Conservation (phyloP, 768 basidiomycete genomes). For the Cystofilobasidium capitatum region DNA sequence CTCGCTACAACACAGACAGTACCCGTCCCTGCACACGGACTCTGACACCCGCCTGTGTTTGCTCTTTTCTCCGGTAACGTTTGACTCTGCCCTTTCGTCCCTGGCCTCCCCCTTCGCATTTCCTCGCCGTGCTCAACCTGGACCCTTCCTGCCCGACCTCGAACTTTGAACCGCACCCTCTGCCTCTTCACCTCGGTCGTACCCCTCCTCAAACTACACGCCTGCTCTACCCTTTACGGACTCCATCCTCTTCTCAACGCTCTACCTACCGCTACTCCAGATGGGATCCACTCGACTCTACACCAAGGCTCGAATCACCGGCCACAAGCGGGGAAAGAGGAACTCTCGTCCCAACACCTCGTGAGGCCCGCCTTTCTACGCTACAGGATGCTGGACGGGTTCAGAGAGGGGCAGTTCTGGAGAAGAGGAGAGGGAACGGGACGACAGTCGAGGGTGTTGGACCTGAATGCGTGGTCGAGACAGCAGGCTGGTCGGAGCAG, state of each 20-base stretch:
- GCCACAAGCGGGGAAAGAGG: constrained; percentile 97
- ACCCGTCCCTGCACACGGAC: no score
- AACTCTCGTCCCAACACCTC: constrained; percentile 94
- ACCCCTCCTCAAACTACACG: background rate
- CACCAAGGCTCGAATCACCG: constrained; percentile 86
- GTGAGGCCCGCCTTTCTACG: constrained; percentile 5
- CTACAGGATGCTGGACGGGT: no score
- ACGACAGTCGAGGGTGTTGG: background rate
- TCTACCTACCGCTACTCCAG: background rate
- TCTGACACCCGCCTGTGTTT: no score
- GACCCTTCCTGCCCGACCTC: no score
- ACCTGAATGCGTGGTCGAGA: background rate
- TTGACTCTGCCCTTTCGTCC: no score
- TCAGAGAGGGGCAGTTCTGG: no score
- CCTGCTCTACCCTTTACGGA: background rate
- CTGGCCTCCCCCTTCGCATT: no score
- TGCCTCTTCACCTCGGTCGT: no score
- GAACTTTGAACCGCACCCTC: no score
- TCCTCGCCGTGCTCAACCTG: no score
- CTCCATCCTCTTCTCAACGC: background rate
- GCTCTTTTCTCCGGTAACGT: no score
- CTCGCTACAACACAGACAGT: no score
- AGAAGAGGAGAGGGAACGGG: background rate
- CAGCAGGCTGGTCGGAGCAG: background rate
- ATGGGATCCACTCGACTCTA: constrained; percentile 29